Base-by-base conservation (phyloP, 257 asterid species). In the Linderniella brevidens region DNA sequence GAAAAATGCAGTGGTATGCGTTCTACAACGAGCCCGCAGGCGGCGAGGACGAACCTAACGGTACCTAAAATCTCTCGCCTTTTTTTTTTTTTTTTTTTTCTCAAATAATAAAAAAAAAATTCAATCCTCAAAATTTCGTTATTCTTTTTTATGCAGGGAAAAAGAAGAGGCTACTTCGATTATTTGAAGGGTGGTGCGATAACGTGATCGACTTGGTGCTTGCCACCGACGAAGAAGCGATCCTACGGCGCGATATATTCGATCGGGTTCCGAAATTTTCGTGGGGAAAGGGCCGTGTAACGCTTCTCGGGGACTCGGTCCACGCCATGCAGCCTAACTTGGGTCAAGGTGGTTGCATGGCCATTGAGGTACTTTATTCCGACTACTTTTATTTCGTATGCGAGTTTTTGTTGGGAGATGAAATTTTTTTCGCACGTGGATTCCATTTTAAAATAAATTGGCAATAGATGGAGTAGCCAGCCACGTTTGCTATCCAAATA, bases 311-410 rank as follows among this genome's bases (percentile, higher is more conserved):
- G 61, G 99, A 90, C 69, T 81, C 99, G 0, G 73, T 90, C 61
- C 99, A 90, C 54, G 99, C 96, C 12, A 90, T 90, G 99, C 99
- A 90, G 65, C 99, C 99, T 32, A 90, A 90, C 62, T 75, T 90
- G 78, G 99, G 99, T 38, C 99, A 90, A 67, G 99, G 99, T 15
- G 98, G 99, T 43, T 90, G 96, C 75, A 85, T 90, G 99, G 96
- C 99, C 58, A 90, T 90, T 41, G 99, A 90, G 93, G 97, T 88
- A 59, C 6, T 25, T 25, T 25, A 25, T 25, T 25, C 32, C 4
- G 4, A 25, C 32, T 3, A 3, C 6, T 25, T 6, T 25, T 25
- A 25, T 25, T 25, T 25, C 32, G 32, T 6, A 25, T 25, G 32
- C 32, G 32, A 2, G 32, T 25, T 25, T n/a, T n/a, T n/a, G n/a